These are phyloP conservation scores for Salix udensis DNA, from an alignment of 345 rosid genomes.

Conservation along the genomic window DNA sequence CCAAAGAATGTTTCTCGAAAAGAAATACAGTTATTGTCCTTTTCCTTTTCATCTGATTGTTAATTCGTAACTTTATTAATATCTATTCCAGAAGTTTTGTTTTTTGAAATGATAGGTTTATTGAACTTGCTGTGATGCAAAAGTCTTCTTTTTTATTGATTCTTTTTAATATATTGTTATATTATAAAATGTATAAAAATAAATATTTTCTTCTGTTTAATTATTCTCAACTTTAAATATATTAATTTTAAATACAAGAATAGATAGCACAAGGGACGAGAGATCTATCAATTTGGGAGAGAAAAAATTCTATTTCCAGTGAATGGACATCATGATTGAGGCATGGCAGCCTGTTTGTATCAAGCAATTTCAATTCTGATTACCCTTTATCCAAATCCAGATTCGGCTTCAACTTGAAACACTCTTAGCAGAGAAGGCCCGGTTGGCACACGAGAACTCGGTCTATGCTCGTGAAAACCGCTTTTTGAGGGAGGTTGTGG, in stretches of 20 bases:
- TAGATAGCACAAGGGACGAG: no score
- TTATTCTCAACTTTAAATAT: no score
- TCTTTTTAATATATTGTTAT: no score
- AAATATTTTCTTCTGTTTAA: no score
- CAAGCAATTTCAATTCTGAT: constrained; percentile 4
- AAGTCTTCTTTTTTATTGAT: no score
- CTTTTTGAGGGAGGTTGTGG: constrained; percentile 34
- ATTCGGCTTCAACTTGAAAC: constrained; percentile 36
- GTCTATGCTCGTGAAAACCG: constrained; percentile 35
- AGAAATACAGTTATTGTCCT: not conserved
- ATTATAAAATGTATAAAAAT: no score
- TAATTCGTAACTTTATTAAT: not conserved
- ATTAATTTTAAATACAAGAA: no score
- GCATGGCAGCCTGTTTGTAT: not conserved
- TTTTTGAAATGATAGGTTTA: no score
- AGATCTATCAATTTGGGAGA: not conserved
- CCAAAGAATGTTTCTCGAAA: not conserved
- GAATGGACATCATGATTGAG: constrained; percentile 6
- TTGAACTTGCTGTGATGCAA: no score
- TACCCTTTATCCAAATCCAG: constrained; percentile 2
- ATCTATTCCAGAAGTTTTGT: no score
- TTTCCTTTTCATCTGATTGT: not conserved
- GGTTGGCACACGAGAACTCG: constrained; percentile 35
- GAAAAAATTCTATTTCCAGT: not conserved
- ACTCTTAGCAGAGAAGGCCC: constrained; percentile 31